These are phyloP conservation scores for Trichoderma endophyticum DNA, from an alignment of 2,329 filamentous ascomycete genomes.

Conservation along the genomic window DNA sequence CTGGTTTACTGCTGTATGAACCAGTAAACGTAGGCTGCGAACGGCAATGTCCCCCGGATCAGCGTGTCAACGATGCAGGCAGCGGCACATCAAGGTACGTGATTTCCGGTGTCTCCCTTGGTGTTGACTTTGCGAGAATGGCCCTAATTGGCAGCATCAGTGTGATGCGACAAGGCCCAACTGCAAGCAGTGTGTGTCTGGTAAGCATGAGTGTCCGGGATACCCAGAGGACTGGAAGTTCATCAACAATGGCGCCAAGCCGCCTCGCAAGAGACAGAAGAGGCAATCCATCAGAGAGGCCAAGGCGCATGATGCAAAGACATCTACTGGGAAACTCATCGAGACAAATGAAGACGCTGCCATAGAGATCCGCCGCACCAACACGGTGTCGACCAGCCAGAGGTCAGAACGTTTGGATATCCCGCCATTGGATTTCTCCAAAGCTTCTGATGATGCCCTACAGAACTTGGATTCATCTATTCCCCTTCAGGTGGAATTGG, in stretches of 20 bases:
- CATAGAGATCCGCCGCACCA: background rate
- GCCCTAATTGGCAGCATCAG: background rate
- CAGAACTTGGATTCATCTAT: background rate
- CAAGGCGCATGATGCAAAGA: background rate
- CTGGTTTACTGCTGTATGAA: background rate
- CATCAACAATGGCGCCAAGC: slow-evolving; percentile 2
- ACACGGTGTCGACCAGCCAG: background rate
- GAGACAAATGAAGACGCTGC: background rate
- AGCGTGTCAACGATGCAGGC: slow-evolving; percentile 11
- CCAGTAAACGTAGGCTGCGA: background rate
- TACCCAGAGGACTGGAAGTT: slow-evolving; percentile 10
- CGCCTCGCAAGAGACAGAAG: background rate
- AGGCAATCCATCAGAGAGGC: background rate
- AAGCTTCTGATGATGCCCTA: background rate
- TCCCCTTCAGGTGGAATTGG: background rate
- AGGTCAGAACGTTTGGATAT: background rate
- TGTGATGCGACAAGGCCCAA: slow-evolving; percentile 1
- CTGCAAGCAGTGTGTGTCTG: background rate
- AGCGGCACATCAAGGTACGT: slow-evolving; percentile 6
- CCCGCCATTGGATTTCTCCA: background rate
- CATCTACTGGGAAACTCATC: background rate
- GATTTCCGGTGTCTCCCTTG: background rate
- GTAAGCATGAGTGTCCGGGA: slow-evolving; percentile 1
- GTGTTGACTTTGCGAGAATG: background rate
- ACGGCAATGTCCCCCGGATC: slow-evolving; percentile 11